Conservation (phyloP, 2,329 filamentous ascomycete genomes). For the Venturia oleaginea region DNA sequence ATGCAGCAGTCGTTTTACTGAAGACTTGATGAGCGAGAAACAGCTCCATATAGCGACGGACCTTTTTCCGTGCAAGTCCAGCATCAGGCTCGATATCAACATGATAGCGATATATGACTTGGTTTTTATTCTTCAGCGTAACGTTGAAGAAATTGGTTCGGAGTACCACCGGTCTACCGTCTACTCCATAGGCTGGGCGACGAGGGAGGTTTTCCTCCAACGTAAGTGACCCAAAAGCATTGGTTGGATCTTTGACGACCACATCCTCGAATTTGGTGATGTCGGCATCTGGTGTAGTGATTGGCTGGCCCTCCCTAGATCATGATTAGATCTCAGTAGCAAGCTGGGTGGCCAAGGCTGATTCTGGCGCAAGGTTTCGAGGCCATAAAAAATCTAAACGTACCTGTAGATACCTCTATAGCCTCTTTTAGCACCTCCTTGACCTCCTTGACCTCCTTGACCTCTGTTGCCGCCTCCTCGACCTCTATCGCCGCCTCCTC, state of each 20-base stretch:
- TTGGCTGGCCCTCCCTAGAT: background rate
- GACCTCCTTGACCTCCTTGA: background rate
- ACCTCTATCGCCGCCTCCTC: background rate
- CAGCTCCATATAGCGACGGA: conserved; percentile 8
- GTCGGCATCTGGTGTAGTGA: conserved; percentile 12
- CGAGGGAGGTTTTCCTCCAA: background rate
- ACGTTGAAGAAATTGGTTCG: conserved; percentile 27
- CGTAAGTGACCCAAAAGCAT: conserved; percentile 16
- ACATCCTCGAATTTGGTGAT: conserved; percentile 25
- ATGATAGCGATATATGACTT: conserved; percentile 23
- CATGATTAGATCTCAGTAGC: background rate
- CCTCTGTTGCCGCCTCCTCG: conserved; percentile 6
- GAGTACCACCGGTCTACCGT: conserved; percentile 20
- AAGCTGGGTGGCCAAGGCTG: background rate
- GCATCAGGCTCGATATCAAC: background rate
- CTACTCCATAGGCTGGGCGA: conserved; percentile 17
- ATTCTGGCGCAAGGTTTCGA: background rate
- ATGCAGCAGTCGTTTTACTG: conserved; percentile 9
- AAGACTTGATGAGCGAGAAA: background rate
- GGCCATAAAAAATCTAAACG: background rate
- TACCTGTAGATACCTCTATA: background rate
- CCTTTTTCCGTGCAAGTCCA: conserved; percentile 10
- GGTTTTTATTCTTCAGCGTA: conserved; percentile 13
- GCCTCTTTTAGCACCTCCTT: background rate
- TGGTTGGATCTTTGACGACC: conserved; percentile 20